Evolutionary conservation across 257 asterid species (phyloP).

Genomic region (Datura wrightii): DNA sequence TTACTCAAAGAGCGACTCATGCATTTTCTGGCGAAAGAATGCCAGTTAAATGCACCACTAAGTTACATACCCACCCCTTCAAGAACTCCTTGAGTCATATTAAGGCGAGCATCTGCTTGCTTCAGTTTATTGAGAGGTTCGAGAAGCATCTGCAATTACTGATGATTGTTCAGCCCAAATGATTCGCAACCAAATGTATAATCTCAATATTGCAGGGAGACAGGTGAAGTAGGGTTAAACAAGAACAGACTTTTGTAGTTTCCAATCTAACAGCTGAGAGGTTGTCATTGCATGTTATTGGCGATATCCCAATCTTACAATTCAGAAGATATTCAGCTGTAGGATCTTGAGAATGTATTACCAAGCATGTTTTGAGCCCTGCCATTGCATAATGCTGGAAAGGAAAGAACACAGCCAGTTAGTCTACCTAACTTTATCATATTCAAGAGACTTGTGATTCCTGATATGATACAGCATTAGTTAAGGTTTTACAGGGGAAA

Average conservation of each 20-base stretch:
- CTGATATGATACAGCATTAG: neutral
- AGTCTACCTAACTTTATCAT: neutral
- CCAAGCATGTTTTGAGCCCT: constrained; percentile 86
- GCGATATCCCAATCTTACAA: constrained; percentile 81
- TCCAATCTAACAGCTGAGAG: constrained; percentile 84
- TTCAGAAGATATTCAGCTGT: constrained; percentile 77
- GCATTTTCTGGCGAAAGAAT: constrained; percentile 17
- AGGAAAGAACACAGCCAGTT: constrained; percentile 25
- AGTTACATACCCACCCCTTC: constrained; percentile 92
- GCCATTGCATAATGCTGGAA: constrained; percentile 85
- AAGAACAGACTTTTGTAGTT: constrained; percentile 74
- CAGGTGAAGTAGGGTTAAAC: constrained; percentile 24
- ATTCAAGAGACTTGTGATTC: constrained; percentile 16
- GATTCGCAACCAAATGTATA: constrained; percentile 25
- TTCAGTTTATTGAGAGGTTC: constrained; percentile 85
- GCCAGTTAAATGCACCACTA: neutral
- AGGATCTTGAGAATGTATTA: constrained; percentile 90
- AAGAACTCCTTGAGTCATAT: constrained; percentile 95
- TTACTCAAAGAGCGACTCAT: constrained; percentile 17
- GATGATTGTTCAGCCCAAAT: constrained; percentile 36
- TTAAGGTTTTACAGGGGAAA: neutral
- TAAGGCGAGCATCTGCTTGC: constrained; percentile 88
- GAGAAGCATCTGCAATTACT: constrained; percentile 76
- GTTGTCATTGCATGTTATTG: constrained; percentile 57
- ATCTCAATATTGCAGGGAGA: constrained; percentile 33